phyloP scores from a whole-genome alignment of 306 rosid genomes.

The Rosa persica region DNA sequence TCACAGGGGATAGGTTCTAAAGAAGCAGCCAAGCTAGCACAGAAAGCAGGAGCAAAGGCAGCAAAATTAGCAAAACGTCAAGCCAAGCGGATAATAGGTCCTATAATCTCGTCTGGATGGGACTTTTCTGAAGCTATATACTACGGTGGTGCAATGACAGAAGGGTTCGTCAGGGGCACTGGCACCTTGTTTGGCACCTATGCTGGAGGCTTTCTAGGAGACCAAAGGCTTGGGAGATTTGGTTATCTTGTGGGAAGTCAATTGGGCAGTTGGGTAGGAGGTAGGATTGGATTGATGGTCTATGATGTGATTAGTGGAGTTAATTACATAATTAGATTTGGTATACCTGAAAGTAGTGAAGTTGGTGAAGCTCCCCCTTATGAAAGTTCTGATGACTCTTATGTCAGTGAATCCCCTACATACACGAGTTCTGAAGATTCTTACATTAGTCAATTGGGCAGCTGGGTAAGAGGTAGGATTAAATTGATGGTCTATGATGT shows the following conservation, averaged over 20 bases:
- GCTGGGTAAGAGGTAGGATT: constrained; percentile 89
- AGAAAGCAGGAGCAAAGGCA: constrained; percentile 70
- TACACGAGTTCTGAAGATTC: constrained; percentile 19
- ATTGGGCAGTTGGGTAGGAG: constrained; percentile 91
- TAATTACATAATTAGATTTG: constrained; percentile 55
- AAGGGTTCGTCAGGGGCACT: constrained; percentile 70
- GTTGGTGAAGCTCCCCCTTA: constrained; percentile 29
- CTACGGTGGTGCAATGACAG: constrained; percentile 70
- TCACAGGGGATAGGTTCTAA: constrained; percentile 47
- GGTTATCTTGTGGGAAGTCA: constrained; percentile 93
- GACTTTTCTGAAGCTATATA: constrained; percentile 86
- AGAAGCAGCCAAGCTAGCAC: constrained; percentile 57
- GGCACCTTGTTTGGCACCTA: constrained; percentile 79
- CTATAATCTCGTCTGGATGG: constrained; percentile 84
- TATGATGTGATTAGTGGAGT: constrained; percentile 79
- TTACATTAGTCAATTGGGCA: constrained; percentile 60
- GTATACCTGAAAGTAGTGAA: constrained; percentile 31
- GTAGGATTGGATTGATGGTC: constrained; percentile 78
- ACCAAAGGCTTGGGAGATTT: constrained; percentile 70
- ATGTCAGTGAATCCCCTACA: constrained; percentile 30
- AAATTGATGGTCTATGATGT: constrained; percentile 81
- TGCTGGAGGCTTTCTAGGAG: constrained; percentile 65
- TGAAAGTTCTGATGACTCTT: constrained; percentile 32
- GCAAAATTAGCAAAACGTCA: constrained; percentile 64
- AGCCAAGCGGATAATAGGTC: constrained; percentile 67